Evolutionary conservation across 1,139 yeast genomes (phyloP), one percentile per base, ranked within the genome.

Genomic region (Eremothecium sinecaudum): DNA sequence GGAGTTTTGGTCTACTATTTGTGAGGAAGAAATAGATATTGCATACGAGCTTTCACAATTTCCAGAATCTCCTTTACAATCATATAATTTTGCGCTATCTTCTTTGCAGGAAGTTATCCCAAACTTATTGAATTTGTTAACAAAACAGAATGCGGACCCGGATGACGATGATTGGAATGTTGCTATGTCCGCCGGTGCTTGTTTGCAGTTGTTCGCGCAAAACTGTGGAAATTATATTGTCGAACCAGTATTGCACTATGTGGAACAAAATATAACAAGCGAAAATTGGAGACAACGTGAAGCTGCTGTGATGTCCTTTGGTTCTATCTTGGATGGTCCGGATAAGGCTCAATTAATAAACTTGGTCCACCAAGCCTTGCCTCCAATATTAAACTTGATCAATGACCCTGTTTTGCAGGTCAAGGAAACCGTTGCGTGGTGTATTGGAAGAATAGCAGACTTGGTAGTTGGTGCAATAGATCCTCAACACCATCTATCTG

Each of bases 241-340:
- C 28, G 80, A 76, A 42, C 90, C 93, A 31, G 83, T 94, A 4
- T 64, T 90, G 43, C 70, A 69, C 37, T 90, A 86, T 63, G 95
- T 90, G 23, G 87, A 79, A 46, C 68, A 72, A 28, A 81, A 83
- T 53, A 71, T 90, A 37, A 59, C 61, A 7, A 62, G 70, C 19
- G 50, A 59, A 7, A 69, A 73, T 45, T 90, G 98, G 98, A 75
- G 93, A 61, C 64, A 74, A 38, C 78, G 95, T 51, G 98, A 90
- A 63, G 97, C 98, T 16, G 93, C 97, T 1, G 96, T 90, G 5
- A 90, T 90, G 98, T 96, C 98, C 0, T 90, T 90, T 59, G 98
- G 98, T 24, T 86, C 96, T 6, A 84, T 90, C 41, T 68, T 90
- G 48, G 97, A 87, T 48, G 98, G 98, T 13, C 97, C 97, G 17